Evolutionary conservation across 1,284 basidiomycete genomes (phyloP), one percentile per base, ranked within the genome.

Genomic region (Ceratobasidium papillatum): DNA sequence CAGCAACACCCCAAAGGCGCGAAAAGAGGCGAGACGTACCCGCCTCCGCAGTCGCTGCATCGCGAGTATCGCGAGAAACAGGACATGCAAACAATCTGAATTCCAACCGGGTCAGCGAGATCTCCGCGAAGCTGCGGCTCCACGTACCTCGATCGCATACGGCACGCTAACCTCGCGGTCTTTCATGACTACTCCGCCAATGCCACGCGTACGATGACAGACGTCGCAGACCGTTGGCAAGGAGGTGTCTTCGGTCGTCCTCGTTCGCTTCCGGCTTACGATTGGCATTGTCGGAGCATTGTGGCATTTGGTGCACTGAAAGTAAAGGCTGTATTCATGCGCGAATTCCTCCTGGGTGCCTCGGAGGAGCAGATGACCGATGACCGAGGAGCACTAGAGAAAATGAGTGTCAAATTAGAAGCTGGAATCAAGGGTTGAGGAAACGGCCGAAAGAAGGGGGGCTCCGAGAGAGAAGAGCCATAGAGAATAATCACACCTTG

Each of bases 181-280:
- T 14, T 71, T 62, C 61, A 74, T 74, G 17, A 77, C 76, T 17
- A 77, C 61, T 11, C 76, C 76, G 32, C 76, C 76, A 25, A 74
- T 62, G 11, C 76, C 76, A 43, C 74, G 66, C 59, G 76, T 77
- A 22, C 76, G 66, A 51, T 75, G 65, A 41, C 76, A 77, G 27
- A 77, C 76, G 56, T 77, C 76, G 56, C 76, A 77, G 27, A 77
- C 72, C 5, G 76, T 77, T 25, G 76, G 76, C 30, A 75, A 64
- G 3, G 76, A 59, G 1, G 59, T 65, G 36, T 77, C 76, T 58
- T 77, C 76, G 0, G 76, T 77, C 34, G 75, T 74, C 38, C 74
- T 71, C n/a, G 74, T 72, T 4, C 76, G 66, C 47, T 77, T 77
- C 34, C 74, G 66, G 58, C 63, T 72, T 1, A 72, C 74, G n/a